These are phyloP conservation scores for Casuarina equisetifolia DNA, from an alignment of 306 rosid genomes.

Conservation along the genomic window DNA sequence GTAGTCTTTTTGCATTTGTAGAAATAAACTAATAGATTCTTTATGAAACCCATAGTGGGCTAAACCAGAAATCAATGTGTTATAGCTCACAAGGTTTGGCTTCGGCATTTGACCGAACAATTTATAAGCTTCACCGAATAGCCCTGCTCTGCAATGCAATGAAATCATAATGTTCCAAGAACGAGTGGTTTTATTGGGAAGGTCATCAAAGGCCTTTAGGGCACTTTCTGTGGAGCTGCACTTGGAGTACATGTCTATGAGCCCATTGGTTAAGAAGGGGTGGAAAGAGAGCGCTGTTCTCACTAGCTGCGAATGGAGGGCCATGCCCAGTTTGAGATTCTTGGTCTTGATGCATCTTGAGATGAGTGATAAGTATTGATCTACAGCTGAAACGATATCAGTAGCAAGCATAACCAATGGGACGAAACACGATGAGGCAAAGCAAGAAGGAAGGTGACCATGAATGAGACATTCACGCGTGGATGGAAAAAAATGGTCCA, in stretches of 20 bases:
- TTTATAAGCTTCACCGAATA: slow-evolving; percentile 30
- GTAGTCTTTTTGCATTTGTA: slow-evolving; percentile 34
- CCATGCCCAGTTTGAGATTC: slow-evolving; percentile 42
- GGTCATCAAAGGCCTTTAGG: slow-evolving; percentile 46
- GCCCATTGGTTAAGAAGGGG: slow-evolving; percentile 45
- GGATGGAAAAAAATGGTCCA: too few species aligned
- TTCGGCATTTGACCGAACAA: slow-evolving; percentile 51
- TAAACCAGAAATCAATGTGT: slow-evolving; percentile 48
- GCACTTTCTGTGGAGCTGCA: slow-evolving; percentile 40
- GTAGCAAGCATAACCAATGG: slow-evolving; percentile 24
- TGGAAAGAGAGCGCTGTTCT: slow-evolving; percentile 49
- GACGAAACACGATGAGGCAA: background rate
- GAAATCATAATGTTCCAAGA: slow-evolving; percentile 60
- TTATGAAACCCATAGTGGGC: slow-evolving; percentile 35
- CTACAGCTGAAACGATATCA: slow-evolving; percentile 18
- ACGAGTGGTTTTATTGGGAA: slow-evolving; percentile 45
- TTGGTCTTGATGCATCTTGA: slow-evolving; percentile 39
- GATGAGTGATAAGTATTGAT: slow-evolving; percentile 33
- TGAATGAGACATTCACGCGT: background rate
- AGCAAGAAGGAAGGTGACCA: background rate
- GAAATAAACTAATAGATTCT: slow-evolving; percentile 36
- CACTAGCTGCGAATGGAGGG: slow-evolving; percentile 49
- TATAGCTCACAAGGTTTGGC: slow-evolving; percentile 52
- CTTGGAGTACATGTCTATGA: slow-evolving; percentile 56
- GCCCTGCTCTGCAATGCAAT: slow-evolving; percentile 31